phyloP scores from a whole-genome alignment of 1,139 yeast genomes.

The Scheffersomyces titani region DNA sequence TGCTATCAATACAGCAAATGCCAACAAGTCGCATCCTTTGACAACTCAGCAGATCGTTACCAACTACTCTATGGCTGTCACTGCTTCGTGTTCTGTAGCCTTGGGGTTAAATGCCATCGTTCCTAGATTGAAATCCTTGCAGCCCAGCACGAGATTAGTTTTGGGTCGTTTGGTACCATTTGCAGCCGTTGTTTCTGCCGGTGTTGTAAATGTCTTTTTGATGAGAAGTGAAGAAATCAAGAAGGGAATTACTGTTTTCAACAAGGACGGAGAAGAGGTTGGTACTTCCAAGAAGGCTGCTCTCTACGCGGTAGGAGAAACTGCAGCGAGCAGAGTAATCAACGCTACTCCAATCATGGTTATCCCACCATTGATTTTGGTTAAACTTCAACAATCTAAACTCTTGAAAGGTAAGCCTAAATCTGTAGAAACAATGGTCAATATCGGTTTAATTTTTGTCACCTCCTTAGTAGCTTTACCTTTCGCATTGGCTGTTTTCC shows the following conservation, averaged over 20 bases:
- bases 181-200: slow-evolving; percentile 97
- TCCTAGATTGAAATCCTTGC: slow-evolving; percentile 68
- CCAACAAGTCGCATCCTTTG: slow-evolving; percentile 92
- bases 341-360: slow-evolving; percentile 98
- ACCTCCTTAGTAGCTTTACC: slow-evolving; percentile 90
- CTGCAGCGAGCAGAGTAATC: slow-evolving; percentile 91
- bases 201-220: slow-evolving; percentile 87
- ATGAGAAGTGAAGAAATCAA: slow-evolving; percentile 95
- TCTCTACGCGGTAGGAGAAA: slow-evolving; percentile 89
- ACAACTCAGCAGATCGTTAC: slow-evolving; percentile 72
- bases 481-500: slow-evolving; percentile 93
- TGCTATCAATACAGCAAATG: slow-evolving; percentile 94
- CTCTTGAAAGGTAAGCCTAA: slow-evolving; percentile 66
- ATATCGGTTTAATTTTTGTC: slow-evolving; percentile 79
- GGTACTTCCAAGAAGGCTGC: slow-evolving; percentile 91
- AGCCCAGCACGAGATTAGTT: slow-evolving; percentile 68
- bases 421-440: slow-evolving; percentile 65
- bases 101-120: slow-evolving; percentile 87
- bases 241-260: slow-evolving; percentile 77
- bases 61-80: slow-evolving; percentile 84
- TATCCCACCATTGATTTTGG: slow-evolving; percentile 82
- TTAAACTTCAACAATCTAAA: slow-evolving; percentile 66
- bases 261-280: slow-evolving; percentile 62
- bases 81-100: slow-evolving; percentile 95
- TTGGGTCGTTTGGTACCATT: slow-evolving; percentile 90